Evolutionary conservation across 225 moss, liverwort and hornwort genomes (phyloP), one percentile per base, ranked within the genome.

Genomic region (Asterella californica): DNA sequence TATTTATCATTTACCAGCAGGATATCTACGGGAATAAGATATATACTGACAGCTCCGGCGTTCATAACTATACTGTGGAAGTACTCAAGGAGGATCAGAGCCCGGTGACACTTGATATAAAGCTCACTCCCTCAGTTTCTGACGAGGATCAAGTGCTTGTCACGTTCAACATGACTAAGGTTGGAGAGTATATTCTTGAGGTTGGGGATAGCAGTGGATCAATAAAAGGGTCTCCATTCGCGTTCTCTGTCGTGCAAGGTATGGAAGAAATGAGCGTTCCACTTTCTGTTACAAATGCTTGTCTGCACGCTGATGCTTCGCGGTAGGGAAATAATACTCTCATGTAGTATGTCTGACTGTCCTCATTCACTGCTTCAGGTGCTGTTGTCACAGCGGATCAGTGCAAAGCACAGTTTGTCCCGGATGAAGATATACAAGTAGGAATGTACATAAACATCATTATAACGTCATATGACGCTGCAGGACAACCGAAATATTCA

Each of bases 11-110:
- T 32, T 36, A 48, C 4, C 75, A 65, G 49, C 9, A 5, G 34
- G 81, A 81, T 75, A n/a, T 32, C 10, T 81, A 50, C 15, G 81
- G 75, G 5, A 81, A 81, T 53, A 34, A 18, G 30, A 2, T 67
- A 3, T 52, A 53, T 14, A 34, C 62, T 27, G 52, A 74, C 62
- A 61, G 5, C 61, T 76, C 21, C 5, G 76, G 60, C 8, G 42
- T 45, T 62, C 61, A 76, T 62, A 59, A 42, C 19, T 76, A 25
- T 46, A 42, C 34, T 42, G 15, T 76, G 0, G 15, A 38, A 25
- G 15, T 76, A 1, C 36, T 45, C 12, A 76, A 37, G n/a, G 30
- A 21, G 2, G 21, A 62, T 60, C 25, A 53, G 50, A 53, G 9
- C 37, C 15, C 65, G 33, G 15, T 42, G n/a, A 30, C 34, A 15